Evolutionary conservation across 2,329 filamentous ascomycete species (phyloP).

Genomic region (Hypoxylon sp.): DNA sequence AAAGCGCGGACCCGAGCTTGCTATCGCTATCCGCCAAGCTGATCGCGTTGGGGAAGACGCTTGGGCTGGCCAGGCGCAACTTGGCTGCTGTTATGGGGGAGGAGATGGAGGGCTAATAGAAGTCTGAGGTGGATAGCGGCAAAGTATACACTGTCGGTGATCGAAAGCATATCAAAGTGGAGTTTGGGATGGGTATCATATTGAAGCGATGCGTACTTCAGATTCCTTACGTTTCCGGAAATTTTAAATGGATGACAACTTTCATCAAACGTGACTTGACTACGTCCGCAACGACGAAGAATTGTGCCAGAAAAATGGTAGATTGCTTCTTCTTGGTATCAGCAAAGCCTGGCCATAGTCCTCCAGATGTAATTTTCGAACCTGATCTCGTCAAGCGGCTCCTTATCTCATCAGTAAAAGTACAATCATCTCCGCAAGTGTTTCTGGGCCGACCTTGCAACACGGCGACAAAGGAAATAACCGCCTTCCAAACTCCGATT

Average conservation of each 20-base stretch:
- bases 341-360: slow-evolving; percentile 5
- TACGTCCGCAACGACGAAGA: neutral
- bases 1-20: slow-evolving; percentile 88
- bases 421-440: slow-evolving; percentile 25
- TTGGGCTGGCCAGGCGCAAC: slow-evolving; percentile 77
- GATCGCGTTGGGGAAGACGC: slow-evolving; percentile 78
- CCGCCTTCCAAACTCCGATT: slow-evolving; percentile 37
- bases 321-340: slow-evolving; percentile 32
- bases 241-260: too few relatives aligned
- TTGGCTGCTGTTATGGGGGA: slow-evolving; percentile 83
- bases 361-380: slow-evolving; percentile 4
- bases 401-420: slow-evolving; percentile 27
- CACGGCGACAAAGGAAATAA: slow-evolving; percentile 16
- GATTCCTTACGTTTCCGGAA: too few relatives aligned
- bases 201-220: neutral
- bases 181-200: slow-evolving; percentile 18
- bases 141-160: neutral
- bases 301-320: neutral
- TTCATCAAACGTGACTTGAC: neutral
- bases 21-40: slow-evolving; percentile 88
- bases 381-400: slow-evolving; percentile 6
- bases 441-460: slow-evolving; percentile 1
- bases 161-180: slow-evolving; percentile 2
- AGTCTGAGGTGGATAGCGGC: neutral
- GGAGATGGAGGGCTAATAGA: slow-evolving; percentile 53